Base-by-base conservation (phyloP, 495 filamentous ascomycete genomes). In the Penicillium cataractarum region DNA sequence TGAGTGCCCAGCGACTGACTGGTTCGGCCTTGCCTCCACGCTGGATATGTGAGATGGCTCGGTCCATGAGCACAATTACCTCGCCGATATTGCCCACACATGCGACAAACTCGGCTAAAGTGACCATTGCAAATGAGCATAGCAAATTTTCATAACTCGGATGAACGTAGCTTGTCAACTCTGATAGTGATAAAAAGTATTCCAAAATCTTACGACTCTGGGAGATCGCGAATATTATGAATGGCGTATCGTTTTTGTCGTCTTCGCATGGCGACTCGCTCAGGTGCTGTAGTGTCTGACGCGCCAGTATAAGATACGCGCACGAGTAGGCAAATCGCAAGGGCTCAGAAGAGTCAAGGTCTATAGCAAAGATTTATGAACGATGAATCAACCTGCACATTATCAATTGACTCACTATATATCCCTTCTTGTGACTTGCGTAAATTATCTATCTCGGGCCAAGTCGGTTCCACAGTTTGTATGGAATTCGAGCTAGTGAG, bases 311-410 rank as follows among this genome's bases (percentile, higher is more conserved):
- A 27, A 67, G 33, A 49, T 58, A 64, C 13, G 65, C 29, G 26
- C 65, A 64, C 6, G 58, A 67, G 51, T 67, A 67, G 12, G 65
- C 65, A 35, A 67, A 67, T 2, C 65, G 61, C 31, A 67, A 50
- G 0, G 65, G 65, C 24, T 67, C 65, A 1, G 65, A 67, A 5
- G 65, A 67, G 26, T 67, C 65, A 24, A 67, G 65, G n/a, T 67
- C 65, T 66, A 24, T 2, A 39, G 5, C 5, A 4, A 39, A 39
- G 8, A 10, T 39, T 17, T 4, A 10, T 39, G 35, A 39, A 10
- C 9, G 15, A 6, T 39, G 3, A 2, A 12, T 17, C 35, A 10
- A 10, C 5, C 13, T 10, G 8, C 5, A 12, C 13, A 17, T 3
- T 39, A 39, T 39, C 3, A 39, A 39, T 31, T 13, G 17, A 33